Evolutionary conservation across 176 grass and related monocot genomes (phyloP).

Genomic region (Triticum urartu): DNA sequence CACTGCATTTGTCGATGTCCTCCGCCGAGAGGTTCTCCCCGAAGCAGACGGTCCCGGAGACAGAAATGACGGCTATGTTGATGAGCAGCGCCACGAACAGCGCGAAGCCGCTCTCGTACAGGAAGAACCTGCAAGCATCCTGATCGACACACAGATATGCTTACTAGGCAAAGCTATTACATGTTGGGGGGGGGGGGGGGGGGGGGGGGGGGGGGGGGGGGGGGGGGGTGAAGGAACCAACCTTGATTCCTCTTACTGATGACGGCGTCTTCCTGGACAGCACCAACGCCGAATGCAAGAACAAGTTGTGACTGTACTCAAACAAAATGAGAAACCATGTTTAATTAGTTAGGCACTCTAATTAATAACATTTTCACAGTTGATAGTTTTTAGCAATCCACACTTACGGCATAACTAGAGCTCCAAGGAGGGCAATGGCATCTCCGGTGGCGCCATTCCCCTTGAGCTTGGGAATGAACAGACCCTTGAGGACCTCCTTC

Average conservation of each 20-base stretch:
- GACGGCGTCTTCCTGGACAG: slow-evolving; percentile 78
- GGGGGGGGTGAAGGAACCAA: slow-evolving; percentile 5
- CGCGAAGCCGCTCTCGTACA: slow-evolving; percentile 11
- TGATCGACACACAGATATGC: neutral
- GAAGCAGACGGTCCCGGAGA: neutral
- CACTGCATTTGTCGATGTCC: neutral
- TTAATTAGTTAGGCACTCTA: neutral
- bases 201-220: no score
- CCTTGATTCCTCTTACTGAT: slow-evolving; percentile 81
- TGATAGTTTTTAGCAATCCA: no score
- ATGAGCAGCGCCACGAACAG: slow-evolving; percentile 8
- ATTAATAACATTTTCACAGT: neutral
- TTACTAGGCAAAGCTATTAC: no score
- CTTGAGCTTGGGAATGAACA: slow-evolving; percentile 30
- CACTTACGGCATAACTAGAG: slow-evolving; percentile 88
- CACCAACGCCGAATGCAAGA: slow-evolving; percentile 90
- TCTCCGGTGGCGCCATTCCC: slow-evolving; percentile 59
- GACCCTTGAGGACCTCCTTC: slow-evolving; percentile 55
- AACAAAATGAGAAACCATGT: neutral
- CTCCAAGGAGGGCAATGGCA: slow-evolving; percentile 81
- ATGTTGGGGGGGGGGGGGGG: no score
- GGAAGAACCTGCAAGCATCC: slow-evolving; percentile 53
- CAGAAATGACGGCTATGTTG: neutral
- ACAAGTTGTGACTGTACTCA: slow-evolving; percentile 75
- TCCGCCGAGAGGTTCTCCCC: neutral